Conservation (phyloP, 306 rosid genomes). For the Oxytropis ochrocephala region DNA sequence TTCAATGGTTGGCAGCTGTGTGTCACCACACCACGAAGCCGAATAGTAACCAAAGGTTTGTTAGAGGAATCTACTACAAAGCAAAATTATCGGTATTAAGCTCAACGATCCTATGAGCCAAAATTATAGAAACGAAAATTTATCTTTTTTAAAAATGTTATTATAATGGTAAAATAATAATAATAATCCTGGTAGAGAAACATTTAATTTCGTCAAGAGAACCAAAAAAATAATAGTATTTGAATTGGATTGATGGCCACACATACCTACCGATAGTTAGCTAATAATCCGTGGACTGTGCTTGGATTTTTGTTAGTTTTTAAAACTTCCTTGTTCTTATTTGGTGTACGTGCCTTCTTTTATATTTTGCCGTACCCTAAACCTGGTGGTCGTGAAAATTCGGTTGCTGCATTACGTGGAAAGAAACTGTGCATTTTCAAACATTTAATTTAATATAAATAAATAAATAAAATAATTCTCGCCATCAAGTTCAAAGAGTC, state of each 20-base stretch:
- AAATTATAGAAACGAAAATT: background rate
- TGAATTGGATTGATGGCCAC: no score
- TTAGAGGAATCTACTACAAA: background rate
- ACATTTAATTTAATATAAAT: background rate
- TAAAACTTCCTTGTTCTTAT: background rate
- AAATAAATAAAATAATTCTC: background rate
- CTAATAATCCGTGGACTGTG: no score
- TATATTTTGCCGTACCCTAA: background rate
- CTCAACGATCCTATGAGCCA: background rate
- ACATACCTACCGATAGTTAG: no score
- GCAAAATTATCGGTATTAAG: background rate
- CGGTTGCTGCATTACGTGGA: background rate
- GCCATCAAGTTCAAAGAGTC: no score
- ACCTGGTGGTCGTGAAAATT: background rate
- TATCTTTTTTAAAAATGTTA: background rate
- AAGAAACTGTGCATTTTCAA: background rate
- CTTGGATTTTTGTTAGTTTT: no score
- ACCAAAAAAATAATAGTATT: no score
- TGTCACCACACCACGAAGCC: background rate
- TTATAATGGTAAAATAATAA: no score
- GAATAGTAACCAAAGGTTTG: constrained; percentile 8
- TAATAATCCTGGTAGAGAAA: background rate
- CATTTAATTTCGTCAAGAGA: no score
- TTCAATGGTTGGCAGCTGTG: constrained; percentile 25
- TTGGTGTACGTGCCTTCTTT: background rate